Percentiles rank a stretch among this genome's conserved stretches.
These are phyloP conservation scores for Erythrophleum ivorense DNA, from an alignment of 331 rosid genomes.

Conservation along the genomic window DNA sequence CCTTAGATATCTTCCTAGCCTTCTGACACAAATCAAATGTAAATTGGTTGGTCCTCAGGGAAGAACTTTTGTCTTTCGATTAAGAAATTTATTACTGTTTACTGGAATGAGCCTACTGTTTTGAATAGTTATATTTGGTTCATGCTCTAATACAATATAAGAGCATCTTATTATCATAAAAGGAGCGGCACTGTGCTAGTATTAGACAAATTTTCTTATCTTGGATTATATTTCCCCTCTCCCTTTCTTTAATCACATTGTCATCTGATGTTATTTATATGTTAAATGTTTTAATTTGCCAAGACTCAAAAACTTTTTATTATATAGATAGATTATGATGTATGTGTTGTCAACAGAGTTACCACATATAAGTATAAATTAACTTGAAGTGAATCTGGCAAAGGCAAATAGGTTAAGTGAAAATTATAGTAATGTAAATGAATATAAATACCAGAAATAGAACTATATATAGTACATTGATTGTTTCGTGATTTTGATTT, in stretches of 20 bases:
- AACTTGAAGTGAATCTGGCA: neutral
- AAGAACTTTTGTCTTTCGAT: neutral
- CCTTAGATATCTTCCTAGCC: conserved; percentile 8
- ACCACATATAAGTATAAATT: neutral
- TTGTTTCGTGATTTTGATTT: neutral
- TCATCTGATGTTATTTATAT: neutral
- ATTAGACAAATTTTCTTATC: neutral
- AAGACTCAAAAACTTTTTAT: neutral
- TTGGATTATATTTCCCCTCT: neutral
- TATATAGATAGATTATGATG: neutral
- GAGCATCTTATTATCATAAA: neutral
- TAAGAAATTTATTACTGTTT: neutral
- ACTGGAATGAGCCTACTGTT: conserved; percentile 15
- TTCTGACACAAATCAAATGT: conserved; percentile 11
- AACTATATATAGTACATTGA: conserved; percentile 3
- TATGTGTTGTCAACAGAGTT: conserved; percentile 18
- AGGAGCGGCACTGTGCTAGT: neutral
- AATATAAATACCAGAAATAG: neutral
- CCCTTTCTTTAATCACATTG: neutral
- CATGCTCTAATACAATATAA: neutral
- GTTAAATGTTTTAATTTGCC: conserved; percentile 16
- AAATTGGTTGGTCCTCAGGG: neutral
- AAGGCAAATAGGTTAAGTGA: neutral
- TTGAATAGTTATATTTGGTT: neutral
- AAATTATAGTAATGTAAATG: neutral